Evolutionary conservation across 129 eudicot species (phyloP), one percentile per base, ranked within the genome.

Genomic region (Flaveria ramosissima): DNA sequence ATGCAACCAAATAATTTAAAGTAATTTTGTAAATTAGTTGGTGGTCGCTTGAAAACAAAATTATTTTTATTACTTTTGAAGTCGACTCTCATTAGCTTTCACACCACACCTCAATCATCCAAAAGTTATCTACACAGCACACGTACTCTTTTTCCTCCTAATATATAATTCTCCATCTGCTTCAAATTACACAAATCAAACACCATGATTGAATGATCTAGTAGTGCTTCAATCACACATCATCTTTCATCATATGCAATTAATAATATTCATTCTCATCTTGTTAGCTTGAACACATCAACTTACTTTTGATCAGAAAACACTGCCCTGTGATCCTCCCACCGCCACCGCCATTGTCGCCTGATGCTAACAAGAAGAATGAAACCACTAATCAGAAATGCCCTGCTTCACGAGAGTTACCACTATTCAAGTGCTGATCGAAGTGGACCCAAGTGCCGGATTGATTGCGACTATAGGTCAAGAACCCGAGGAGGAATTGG

Each of bases 201-300:
- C 14, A 77, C 27, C 55, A 78, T 84, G 96, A 77, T 88, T 72
- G 72, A 71, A 21, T 89, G 82, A 79, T 91, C 80, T 78, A 19
- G 50, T 68, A 86, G 80, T 70, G 74, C 83, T 75, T 71, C 86
- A 39, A 88, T 79, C 87, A 50, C 84, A 76, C 60, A 7, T 82
- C 6, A 75, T 87, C 30, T 92, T 92, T 55, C 85, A n/a, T 90
- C 59, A 68, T 89, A 43, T 87, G 95, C 83, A 92, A 89, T 66
- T 89, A 20, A 82, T 89, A 83, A 87, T 43, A 43, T 43, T 43
- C 23, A 41, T 77, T 71, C 71, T 92, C 26, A 85, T 65, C 78
- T 82, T n/a, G 90, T 82, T 2, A 70, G 79, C 85, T 87, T 84
- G 17, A 78, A 81, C 61, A 19, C 74, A 48, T 75, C 86, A 26